These are phyloP conservation scores for Ceratopteris richardii DNA, from an alignment of 75 land plant genomes.

Conservation along the genomic window DNA sequence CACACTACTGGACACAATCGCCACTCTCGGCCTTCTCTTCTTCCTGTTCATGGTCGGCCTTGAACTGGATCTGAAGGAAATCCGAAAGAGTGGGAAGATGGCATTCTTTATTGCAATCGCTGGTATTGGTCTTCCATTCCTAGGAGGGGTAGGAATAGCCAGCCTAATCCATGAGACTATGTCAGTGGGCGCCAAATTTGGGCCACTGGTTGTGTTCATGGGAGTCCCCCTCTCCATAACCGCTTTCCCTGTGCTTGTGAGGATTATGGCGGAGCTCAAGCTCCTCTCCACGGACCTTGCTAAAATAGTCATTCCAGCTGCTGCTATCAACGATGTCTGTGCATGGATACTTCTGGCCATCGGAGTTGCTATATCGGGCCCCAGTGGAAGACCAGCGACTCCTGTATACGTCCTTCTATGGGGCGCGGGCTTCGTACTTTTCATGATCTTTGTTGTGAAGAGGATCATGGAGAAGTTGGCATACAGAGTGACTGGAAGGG, in stretches of 20 bases:
- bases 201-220: constrained; percentile 36
- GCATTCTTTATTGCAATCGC: constrained; percentile 39
- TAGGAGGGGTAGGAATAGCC: constrained; percentile 16
- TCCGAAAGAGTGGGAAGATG: constrained; percentile 45
- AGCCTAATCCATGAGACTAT: constrained; percentile 11
- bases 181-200: constrained; percentile 20
- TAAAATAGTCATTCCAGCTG: constrained; percentile 45
- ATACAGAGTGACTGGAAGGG: constrained; percentile 12
- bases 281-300: constrained; percentile 61
- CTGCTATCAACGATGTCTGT: constrained; percentile 43
- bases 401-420: constrained; percentile 47
- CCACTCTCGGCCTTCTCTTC: constrained; percentile 73
- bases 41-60: constrained; percentile 80
- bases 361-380: constrained; percentile 32
- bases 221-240: constrained; percentile 63
- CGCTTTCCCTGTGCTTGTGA: constrained; percentile 74
- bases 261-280: constrained; percentile 74
- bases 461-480: constrained; percentile 41
- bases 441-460: constrained; percentile 14
- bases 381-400: constrained; percentile 24
- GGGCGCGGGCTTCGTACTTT: constrained; percentile 34
- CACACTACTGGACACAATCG: constrained; percentile 68
- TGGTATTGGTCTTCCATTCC: constrained; percentile 61
- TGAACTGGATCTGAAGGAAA: constrained; percentile 53
- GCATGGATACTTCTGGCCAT: constrained; percentile 46